Base-by-base conservation (phyloP, 192 early-diverging fungal genomes). In the Coemansia sp. region DNA sequence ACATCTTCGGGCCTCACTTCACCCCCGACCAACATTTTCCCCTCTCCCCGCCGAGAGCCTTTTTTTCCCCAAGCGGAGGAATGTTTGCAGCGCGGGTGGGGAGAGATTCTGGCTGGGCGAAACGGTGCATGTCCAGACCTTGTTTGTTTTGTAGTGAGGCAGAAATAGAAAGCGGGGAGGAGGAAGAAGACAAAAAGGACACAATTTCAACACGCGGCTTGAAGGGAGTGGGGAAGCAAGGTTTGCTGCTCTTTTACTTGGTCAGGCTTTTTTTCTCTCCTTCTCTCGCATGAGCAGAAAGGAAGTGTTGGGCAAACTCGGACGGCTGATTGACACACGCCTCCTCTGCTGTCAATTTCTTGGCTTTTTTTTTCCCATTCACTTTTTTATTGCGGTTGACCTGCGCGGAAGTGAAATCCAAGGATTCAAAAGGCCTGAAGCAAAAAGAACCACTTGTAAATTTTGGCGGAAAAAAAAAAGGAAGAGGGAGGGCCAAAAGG, bases 291-390 rank as follows among this genome's bases (percentile, higher is more conserved):
- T 46, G 27, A 27, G 27, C 27, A 27, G 27, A 27, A 27, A 27
- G 27, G 27, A 27, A 27, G 39, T 10, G 39, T 46, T 46, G 39
- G 39, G 39, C 39, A 46, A 46, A 46, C 39, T 46, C 39, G 39
- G 39, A 46, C 39, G 39, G 39, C 39, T 46, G 39, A 46, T 46
- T 46, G 39, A 46, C 39, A 46, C 39, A 46, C 39, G 39, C 39
- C 39, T 14, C 39, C 39, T 46, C 39, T 46, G 39, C 39, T 17
- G 39, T 3, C 39, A 3, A 17, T 46, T 46, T 6, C 39, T 46
- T 46, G 39, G 39, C 39, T 46, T 46, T 46, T 36, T 36, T 27
- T 27, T 10, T 6, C 33, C 33, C 33, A 36, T 36, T 17, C 39
- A 46, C 9, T 17, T 46, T 17, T 46, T 17, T 17, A 17, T 46